Evolutionary conservation across 768 basidiomycete species (phyloP).

Genomic region (Boletus sp.): DNA sequence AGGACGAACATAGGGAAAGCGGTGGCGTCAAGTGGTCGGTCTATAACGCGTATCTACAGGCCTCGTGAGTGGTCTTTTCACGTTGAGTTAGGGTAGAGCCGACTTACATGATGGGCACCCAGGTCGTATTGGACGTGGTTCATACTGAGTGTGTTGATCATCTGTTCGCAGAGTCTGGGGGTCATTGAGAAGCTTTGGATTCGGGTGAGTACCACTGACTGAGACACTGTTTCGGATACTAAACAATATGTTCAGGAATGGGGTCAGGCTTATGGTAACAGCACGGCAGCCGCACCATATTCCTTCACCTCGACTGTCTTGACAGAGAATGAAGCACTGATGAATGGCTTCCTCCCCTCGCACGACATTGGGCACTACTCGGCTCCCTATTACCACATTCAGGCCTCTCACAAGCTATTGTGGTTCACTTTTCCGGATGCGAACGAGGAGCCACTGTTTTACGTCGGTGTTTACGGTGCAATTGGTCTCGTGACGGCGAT

Average conservation of each 20-base stretch:
- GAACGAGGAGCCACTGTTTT: slow-evolving; percentile 63
- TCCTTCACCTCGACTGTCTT: slow-evolving; percentile 19
- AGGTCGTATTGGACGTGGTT: slow-evolving; percentile 34
- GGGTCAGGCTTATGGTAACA: slow-evolving; percentile 24
- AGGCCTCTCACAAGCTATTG: background rate
- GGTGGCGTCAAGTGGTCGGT: slow-evolving; percentile 81
- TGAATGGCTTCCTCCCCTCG: slow-evolving; percentile 22
- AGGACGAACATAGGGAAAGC: slow-evolving; percentile 77
- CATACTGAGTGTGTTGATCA: slow-evolving; percentile 20
- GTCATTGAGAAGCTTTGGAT: slow-evolving; percentile 32
- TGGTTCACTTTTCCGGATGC: slow-evolving; percentile 44
- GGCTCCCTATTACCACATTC: slow-evolving; percentile 18
- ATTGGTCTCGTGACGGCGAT: slow-evolving; percentile 53
- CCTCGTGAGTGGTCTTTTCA: slow-evolving; percentile 44
- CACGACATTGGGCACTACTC: slow-evolving; percentile 15
- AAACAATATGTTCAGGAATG: slow-evolving; percentile 21
- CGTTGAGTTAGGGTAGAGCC: background rate
- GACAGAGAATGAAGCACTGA: slow-evolving; percentile 30
- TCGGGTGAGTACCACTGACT: slow-evolving; percentile 13
- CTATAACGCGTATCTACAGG: slow-evolving; percentile 66
- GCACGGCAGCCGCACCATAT: slow-evolving; percentile 6
- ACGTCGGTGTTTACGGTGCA: slow-evolving; percentile 61
- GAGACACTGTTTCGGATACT: background rate
- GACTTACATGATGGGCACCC: background rate
- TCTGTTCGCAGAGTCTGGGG: slow-evolving; percentile 23